phyloP scores from a whole-genome alignment of 176 grass and related monocot species.

The Phoenix roebelenii region DNA sequence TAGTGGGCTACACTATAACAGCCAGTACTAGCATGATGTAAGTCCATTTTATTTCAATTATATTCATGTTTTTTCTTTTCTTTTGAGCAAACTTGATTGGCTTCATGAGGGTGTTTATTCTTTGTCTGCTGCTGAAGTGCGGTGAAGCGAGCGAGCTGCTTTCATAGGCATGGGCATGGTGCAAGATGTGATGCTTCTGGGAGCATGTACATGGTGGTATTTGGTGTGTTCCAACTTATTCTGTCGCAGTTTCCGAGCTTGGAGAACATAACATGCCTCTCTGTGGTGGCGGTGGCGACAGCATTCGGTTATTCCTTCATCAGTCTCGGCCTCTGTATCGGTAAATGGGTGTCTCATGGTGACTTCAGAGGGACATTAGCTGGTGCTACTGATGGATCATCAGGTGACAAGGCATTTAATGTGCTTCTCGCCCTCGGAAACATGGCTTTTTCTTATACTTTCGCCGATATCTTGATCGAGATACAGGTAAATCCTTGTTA shows the following conservation, averaged over 20 bases:
- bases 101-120: too few relatives aligned
- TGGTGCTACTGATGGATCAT: slow-evolving; percentile 26
- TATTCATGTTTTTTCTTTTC: too few relatives aligned
- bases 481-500: slow-evolving; percentile 39
- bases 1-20: slow-evolving; percentile 91
- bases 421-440: slow-evolving; percentile 83
- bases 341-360: slow-evolving; percentile 67
- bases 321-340: slow-evolving; percentile 78
- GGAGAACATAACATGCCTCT: slow-evolving; percentile 97
- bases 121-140: slow-evolving; percentile 27
- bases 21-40: slow-evolving; percentile 97
- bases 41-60: slow-evolving; percentile 1
- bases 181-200: slow-evolving; percentile 42
- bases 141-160: slow-evolving; percentile 80
- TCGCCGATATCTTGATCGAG: slow-evolving; percentile 91
- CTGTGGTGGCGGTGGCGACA: slow-evolving; percentile 74
- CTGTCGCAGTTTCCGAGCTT: slow-evolving; percentile 77
- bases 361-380: slow-evolving; percentile 50
- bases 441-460: slow-evolving; percentile 93
- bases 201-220: slow-evolving; percentile 82
- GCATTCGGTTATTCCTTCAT: slow-evolving; percentile 98
- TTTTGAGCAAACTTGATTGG: too few relatives aligned
- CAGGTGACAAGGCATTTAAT: slow-evolving; percentile 58
- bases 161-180: slow-evolving; percentile 46
- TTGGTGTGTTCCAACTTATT: slow-evolving; percentile 69